Conservation (phyloP, 495 filamentous ascomycete species). For the Penicillium longicatenatum region DNA sequence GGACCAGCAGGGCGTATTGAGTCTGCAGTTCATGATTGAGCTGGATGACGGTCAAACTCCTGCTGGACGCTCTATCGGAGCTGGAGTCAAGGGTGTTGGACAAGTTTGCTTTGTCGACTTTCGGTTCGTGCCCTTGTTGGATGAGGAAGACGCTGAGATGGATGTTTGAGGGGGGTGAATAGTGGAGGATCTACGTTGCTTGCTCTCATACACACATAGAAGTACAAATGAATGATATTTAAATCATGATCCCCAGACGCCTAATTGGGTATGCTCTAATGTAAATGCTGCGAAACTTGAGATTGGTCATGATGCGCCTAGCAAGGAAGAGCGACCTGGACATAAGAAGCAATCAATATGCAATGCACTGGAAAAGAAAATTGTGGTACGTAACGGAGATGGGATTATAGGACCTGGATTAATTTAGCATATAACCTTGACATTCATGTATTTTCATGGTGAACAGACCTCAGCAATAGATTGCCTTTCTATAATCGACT, state of each 20-base stretch:
- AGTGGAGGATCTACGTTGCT: not conserved
- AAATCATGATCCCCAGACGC: not conserved
- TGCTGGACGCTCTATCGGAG: slow-evolving; percentile 27
- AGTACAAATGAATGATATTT: not conserved
- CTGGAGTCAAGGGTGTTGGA: slow-evolving; percentile 22
- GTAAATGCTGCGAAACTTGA: not conserved
- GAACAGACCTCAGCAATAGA: slow-evolving; percentile 58
- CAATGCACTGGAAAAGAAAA: not conserved
- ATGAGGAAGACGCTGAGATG: slow-evolving; percentile 59
- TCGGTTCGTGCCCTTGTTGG: slow-evolving; percentile 69
- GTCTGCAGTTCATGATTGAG: slow-evolving; percentile 96
- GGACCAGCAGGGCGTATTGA: slow-evolving; percentile 86
- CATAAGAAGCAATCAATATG: not conserved
- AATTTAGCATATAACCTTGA: slow-evolving; percentile 7
- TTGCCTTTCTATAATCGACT: slow-evolving; percentile 80
- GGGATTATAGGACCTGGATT: slow-evolving; percentile 23
- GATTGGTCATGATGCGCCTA: not conserved
- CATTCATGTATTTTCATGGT: not conserved
- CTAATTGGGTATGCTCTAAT: not conserved
- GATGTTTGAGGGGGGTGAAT: slow-evolving; percentile 21
- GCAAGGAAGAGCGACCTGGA: not conserved
- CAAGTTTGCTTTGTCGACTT: slow-evolving; percentile 76
- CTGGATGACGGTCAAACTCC: slow-evolving; percentile 42
- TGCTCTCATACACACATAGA: not conserved
- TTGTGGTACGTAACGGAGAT: not conserved